These are phyloP conservation scores for Podosphaera xanthii DNA, from an alignment of 2,329 filamentous ascomycete species.

Conservation along the genomic window DNA sequence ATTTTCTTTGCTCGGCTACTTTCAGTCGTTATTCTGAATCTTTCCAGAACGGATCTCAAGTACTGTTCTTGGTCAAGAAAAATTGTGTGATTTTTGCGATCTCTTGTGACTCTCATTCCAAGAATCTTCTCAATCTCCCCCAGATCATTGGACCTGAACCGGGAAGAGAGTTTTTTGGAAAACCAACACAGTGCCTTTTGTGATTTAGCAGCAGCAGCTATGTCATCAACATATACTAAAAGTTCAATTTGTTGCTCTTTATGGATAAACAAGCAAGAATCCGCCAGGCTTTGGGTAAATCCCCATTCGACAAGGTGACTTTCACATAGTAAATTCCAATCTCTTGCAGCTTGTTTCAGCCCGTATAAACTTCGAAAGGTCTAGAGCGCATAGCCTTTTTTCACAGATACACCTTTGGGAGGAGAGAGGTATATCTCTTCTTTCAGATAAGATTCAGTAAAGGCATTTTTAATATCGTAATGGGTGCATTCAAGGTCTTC, in stretches of 20 bases:
- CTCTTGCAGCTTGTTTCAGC: not conserved
- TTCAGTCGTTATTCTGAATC: not conserved
- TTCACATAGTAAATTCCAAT: not conserved
- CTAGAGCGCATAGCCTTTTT: not conserved
- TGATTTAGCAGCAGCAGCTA: not conserved
- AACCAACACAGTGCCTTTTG: not conserved
- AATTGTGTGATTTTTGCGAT: not conserved
- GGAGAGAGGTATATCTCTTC: not conserved
- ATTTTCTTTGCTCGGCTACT: not conserved
- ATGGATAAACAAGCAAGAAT: not conserved
- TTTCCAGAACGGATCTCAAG: not conserved
- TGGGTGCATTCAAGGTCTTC: not conserved
- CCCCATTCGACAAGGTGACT: not conserved
- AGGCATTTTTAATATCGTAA: not conserved
- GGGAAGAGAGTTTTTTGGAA: not conserved
- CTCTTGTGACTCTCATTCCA: not conserved
- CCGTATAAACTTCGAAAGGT: not conserved
- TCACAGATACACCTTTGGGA: not conserved
- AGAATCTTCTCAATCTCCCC: not conserved
- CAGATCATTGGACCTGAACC: slow-evolving; percentile 1
- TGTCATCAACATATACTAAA: not conserved
- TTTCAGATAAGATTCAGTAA: not conserved
- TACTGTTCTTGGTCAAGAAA: slow-evolving; percentile 3
- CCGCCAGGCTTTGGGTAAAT: not conserved
- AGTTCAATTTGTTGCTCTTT: not conserved